Percentiles rank a stretch among this genome's conserved stretches.
These are phyloP conservation scores for Russula foetens DNA, from an alignment of 768 basidiomycete genomes.

Conservation along the genomic window DNA sequence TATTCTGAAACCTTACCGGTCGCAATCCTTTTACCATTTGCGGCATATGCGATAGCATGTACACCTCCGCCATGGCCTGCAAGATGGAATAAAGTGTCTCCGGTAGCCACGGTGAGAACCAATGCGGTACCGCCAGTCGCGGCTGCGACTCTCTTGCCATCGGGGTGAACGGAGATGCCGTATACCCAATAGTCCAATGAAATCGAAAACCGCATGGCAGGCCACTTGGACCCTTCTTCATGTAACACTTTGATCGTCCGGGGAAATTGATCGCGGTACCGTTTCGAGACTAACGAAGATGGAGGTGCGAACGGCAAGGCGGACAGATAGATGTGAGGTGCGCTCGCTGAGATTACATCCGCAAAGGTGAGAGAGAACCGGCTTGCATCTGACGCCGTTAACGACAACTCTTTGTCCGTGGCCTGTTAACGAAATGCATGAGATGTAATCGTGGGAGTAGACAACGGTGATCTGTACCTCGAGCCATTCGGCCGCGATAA, in stretches of 20 bases:
- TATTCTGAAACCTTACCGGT: too few relatives aligned
- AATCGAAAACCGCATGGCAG: slow-evolving; percentile 17
- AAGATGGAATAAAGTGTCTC: too few relatives aligned
- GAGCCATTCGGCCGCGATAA: slow-evolving; percentile 14
- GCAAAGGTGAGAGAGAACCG: too few relatives aligned
- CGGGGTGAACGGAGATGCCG: slow-evolving; percentile 21
- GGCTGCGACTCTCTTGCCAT: too few relatives aligned
- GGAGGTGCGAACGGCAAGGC: slow-evolving; percentile 14
- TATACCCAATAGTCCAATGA: background rate
- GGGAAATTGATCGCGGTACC: too few relatives aligned
- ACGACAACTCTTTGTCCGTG: slow-evolving; percentile 2
- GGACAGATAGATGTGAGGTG: too few relatives aligned
- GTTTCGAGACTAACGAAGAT: slow-evolving; percentile 2
- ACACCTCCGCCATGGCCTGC: background rate
- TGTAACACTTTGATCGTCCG: too few relatives aligned
- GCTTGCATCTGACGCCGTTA: too few relatives aligned
- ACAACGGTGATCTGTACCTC: background rate
- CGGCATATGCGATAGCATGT: slow-evolving; percentile 2
- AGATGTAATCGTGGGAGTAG: background rate
- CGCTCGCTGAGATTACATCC: too few relatives aligned
- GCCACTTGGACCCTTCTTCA: too few relatives aligned
- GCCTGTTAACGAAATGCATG: background rate
- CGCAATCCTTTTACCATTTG: slow-evolving; percentile 11
- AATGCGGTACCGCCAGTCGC: too few relatives aligned
- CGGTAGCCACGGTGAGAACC: too few relatives aligned